A percentile compares a stretch with the other conserved stretches of the same genome.
These are phyloP conservation scores for Rhynchospora pubera DNA, from an alignment of 176 grass and related monocot species.

Conservation along the genomic window DNA sequence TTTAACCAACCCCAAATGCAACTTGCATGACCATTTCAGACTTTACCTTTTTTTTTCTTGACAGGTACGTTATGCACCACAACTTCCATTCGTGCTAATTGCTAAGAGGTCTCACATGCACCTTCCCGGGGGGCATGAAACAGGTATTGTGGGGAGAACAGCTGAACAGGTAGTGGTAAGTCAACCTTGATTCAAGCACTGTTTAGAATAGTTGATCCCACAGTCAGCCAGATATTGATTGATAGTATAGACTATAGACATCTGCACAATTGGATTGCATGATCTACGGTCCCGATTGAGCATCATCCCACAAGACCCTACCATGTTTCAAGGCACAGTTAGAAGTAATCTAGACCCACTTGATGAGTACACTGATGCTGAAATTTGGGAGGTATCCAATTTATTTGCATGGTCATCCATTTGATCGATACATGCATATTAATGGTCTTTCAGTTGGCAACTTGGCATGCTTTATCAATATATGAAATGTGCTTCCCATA, in stretches of 20 bases:
- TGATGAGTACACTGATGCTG: slow-evolving; percentile 48
- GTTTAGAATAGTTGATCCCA: slow-evolving; percentile 76
- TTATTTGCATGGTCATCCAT: not conserved
- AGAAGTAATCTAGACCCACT: slow-evolving; percentile 76
- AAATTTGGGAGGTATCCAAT: slow-evolving; percentile 71
- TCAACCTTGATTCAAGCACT: slow-evolving; percentile 67
- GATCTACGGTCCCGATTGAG: slow-evolving; percentile 66
- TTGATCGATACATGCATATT: too few species aligned
- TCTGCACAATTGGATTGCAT: slow-evolving; percentile 69
- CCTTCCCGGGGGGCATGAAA: slow-evolving; percentile 58
- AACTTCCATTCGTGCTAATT: slow-evolving; percentile 71
- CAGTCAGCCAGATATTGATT: slow-evolving; percentile 45
- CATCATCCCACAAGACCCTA: slow-evolving; percentile 91
- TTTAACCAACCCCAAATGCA: too few species aligned
- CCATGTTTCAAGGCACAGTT: slow-evolving; percentile 86
- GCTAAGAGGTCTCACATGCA: slow-evolving; percentile 61
- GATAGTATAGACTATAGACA: slow-evolving; percentile 50
- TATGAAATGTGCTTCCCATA: too few species aligned
- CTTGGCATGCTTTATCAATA: too few species aligned
- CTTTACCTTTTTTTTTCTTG: slow-evolving; percentile 2
- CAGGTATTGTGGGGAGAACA: slow-evolving; percentile 81
- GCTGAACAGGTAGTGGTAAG: slow-evolving; percentile 86
- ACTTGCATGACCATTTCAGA: slow-evolving; percentile 4
- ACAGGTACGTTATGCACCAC: slow-evolving; percentile 67
- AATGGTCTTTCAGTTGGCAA: too few species aligned